A percentile compares a stretch with the other conserved stretches of the same genome.
Evolutionary conservation across 202 grass and related monocot genomes (phyloP).

Genomic region (Brachypodium distachyon): DNA sequence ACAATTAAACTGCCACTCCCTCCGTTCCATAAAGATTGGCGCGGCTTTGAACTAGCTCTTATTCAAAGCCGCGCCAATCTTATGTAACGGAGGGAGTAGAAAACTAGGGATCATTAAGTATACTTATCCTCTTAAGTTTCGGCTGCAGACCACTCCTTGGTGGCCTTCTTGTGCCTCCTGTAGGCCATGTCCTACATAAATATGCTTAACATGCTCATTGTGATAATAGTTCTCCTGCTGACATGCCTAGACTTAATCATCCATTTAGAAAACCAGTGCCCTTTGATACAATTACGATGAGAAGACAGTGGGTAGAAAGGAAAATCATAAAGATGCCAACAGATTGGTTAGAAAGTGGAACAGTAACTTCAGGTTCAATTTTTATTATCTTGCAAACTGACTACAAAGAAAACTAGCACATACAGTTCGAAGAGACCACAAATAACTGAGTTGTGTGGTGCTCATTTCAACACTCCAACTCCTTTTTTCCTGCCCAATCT

Average conservation of each 20-base stretch:
- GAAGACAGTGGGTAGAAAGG: background rate
- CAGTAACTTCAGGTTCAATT: background rate
- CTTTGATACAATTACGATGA: background rate
- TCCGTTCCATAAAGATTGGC: too few species aligned
- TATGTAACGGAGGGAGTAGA: too few species aligned
- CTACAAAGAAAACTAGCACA: background rate
- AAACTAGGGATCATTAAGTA: too few species aligned
- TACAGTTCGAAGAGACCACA: background rate
- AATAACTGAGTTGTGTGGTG: background rate
- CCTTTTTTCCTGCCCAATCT: too few species aligned
- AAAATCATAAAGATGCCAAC: background rate
- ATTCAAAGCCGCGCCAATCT: too few species aligned
- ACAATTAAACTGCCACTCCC: too few species aligned
- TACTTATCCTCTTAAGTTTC: too few species aligned
- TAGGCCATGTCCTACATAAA: too few species aligned
- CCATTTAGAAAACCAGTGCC: background rate
- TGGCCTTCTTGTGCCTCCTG: too few species aligned
- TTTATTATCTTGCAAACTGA: background rate
- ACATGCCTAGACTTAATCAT: background rate
- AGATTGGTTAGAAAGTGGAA: background rate
- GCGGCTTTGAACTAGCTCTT: too few species aligned
- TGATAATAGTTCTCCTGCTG: background rate
- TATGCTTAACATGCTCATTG: background rate
- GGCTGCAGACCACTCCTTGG: too few species aligned
- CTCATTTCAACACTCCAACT: background rate